Evolutionary conservation across 2,329 filamentous ascomycete species (phyloP).

Genomic region (Verticillium isaacii): DNA sequence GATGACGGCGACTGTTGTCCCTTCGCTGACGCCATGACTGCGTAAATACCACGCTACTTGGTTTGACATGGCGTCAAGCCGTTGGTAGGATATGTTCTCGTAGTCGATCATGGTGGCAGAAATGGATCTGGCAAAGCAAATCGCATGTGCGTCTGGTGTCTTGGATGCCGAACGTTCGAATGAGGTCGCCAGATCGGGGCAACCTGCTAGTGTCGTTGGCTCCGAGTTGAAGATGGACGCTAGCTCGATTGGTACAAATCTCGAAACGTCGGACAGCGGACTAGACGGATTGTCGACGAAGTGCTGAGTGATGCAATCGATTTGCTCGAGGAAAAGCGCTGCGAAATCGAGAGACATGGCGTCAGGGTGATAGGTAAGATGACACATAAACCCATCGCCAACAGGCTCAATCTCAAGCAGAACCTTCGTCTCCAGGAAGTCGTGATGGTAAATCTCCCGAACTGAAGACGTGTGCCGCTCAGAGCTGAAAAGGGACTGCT

Average conservation of each 20-base stretch:
- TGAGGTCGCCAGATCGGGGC: constrained; percentile 40
- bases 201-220: constrained; percentile 24
- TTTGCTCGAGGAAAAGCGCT: constrained; percentile 52
- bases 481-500: constrained; percentile 58
- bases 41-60: constrained; percentile 51
- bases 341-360: constrained; percentile 51
- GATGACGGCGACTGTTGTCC: constrained; percentile 64
- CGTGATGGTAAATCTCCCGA: constrained; percentile 53
- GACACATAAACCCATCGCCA: constrained; percentile 32
- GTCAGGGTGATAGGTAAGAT: constrained; percentile 42
- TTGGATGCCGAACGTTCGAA: constrained; percentile 49
- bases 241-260: constrained; percentile 22
- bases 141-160: constrained; percentile 51
- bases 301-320: constrained; percentile 44
- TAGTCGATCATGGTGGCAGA: constrained; percentile 24
- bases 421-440: constrained; percentile 72
- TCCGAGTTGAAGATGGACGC: constrained; percentile 46
- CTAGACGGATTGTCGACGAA: constrained; percentile 15
- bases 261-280: constrained; percentile 11
- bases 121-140: constrained; percentile 57
- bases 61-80: constrained; percentile 57
- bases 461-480: constrained; percentile 29
- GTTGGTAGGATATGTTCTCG: constrained; percentile 53
- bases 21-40: constrained; percentile 37
- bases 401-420: constrained; percentile 72